Base-by-base conservation (phyloP, 768 basidiomycete genomes). In the Suillus plorans region DNA sequence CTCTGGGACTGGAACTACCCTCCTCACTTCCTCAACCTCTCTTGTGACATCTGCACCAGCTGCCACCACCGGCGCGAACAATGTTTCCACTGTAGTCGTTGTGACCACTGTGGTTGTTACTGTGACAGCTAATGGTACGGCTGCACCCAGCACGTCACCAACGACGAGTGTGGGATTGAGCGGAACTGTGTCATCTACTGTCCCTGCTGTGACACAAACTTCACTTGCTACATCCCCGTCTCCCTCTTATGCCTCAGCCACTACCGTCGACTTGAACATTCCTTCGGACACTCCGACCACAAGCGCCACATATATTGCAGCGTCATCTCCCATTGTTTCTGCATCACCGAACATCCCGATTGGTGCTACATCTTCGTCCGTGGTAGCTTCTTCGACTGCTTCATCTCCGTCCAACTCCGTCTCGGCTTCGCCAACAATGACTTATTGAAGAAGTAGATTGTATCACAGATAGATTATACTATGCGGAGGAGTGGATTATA, bases 61-160 rank as follows among this genome's bases (percentile, higher is more conserved):
- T 12, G 18, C 63, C 12, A 44, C 58, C 18, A 64, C 66, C 14
- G 50, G 63, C 25, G 50, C 47, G 10, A 50, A 60, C 20, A 58
- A 57, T 52, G 12, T 60, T 14, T 50, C 53, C 36, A 66, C 66
- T 41, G 64, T 66, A 6, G 47, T 58, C 25, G 58, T 66, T 37
- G 49, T 66, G 39, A 47, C 63, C 52, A 66, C 63, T 13, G 58
- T 66, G 9, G 58, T 65, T 22, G 36, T 66, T 18, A 66, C 66
- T 2, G 63, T 58, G 28, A 60, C 66, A 12, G 66, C 44, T 22
- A 20, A 41, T 55, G 47, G 49, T 13, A 31, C 63, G 8, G n/a
- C 47, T 28, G 47, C 41, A 37, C 55, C 61, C 12, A 56, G 20
- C 47, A 20, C 5, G 13, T 10, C 39, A 6, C 5, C 44, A 12